Conservation (phyloP, 2,329 filamentous ascomycete genomes). For the Calonectria honghensis region DNA sequence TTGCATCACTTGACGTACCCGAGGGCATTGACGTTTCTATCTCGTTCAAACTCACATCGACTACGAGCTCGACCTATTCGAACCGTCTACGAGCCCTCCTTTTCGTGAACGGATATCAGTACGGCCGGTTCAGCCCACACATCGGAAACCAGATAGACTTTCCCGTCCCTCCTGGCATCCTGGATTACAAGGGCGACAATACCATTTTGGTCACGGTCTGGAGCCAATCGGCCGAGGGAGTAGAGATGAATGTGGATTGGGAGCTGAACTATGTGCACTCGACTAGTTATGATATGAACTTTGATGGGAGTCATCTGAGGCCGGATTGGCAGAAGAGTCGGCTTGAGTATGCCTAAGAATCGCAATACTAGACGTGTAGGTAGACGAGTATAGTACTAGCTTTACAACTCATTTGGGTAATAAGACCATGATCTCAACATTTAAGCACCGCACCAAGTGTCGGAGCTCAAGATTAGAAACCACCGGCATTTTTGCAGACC, state of each 20-base stretch:
- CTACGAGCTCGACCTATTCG: conserved; percentile 56
- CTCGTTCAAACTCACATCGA: conserved; percentile 71
- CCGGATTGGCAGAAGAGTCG: conserved; percentile 69
- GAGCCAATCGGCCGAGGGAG: conserved; percentile 73
- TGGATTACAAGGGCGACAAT: conserved; percentile 76
- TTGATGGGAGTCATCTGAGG: conserved; percentile 68
- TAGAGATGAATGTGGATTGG: conserved; percentile 69
- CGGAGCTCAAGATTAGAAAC: neutral
- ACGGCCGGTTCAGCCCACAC: conserved; percentile 75
- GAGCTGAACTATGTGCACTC: conserved; percentile 72
- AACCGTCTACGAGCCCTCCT: conserved; percentile 70
- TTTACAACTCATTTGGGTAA: neutral
- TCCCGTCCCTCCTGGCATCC: conserved; percentile 75
- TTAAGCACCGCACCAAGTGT: neutral
- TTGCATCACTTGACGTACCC: conserved; percentile 70
- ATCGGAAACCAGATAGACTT: conserved; percentile 77
- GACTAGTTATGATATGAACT: conserved; percentile 70
- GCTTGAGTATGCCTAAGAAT: conserved; percentile 58
- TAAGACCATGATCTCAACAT: neutral
- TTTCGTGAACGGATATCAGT: conserved; percentile 80
- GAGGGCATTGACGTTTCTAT: conserved; percentile 73
- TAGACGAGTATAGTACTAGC: neutral
- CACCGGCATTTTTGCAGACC: neutral
- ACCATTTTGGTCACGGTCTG: conserved; percentile 75
- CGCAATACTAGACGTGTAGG: neutral